These are phyloP conservation scores for Claviceps sp. DNA, from an alignment of 2,329 filamentous ascomycete species.

Conservation along the genomic window DNA sequence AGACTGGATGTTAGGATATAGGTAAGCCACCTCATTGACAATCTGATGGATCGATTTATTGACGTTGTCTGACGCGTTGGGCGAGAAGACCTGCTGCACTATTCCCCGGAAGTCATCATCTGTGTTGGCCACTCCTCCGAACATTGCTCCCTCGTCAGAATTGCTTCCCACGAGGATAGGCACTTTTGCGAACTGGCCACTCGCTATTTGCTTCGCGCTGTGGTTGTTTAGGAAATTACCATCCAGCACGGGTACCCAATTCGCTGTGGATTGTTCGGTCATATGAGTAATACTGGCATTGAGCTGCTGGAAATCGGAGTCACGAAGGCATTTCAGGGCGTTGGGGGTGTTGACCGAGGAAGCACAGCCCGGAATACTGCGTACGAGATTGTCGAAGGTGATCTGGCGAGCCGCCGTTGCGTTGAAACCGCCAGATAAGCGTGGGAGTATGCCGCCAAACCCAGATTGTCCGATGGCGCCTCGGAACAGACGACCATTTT, in stretches of 20 bases:
- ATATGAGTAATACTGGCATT: background rate
- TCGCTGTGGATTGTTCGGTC: background rate
- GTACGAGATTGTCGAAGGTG: background rate
- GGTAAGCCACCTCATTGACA: background rate
- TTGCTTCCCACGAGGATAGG: background rate
- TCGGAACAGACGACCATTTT: background rate
- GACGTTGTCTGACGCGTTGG: background rate
- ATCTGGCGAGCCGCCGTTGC: background rate
- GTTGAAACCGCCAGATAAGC: background rate
- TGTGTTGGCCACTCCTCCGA: background rate
- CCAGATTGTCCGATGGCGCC: background rate
- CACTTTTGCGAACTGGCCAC: background rate
- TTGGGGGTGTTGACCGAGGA: background rate
- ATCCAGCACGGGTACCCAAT: background rate
- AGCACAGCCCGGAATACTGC: background rate
- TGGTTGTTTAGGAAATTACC: background rate
- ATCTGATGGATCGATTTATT: background rate
- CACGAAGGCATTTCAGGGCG: background rate
- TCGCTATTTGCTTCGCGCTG: background rate
- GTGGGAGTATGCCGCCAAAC: background rate
- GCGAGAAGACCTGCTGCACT: background rate
- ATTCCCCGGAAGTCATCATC: background rate
- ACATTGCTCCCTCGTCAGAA: background rate
- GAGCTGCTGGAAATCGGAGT: background rate
- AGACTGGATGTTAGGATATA: background rate